Conservation (phyloP, 345 rosid genomes). For the Aegle marmelos region DNA sequence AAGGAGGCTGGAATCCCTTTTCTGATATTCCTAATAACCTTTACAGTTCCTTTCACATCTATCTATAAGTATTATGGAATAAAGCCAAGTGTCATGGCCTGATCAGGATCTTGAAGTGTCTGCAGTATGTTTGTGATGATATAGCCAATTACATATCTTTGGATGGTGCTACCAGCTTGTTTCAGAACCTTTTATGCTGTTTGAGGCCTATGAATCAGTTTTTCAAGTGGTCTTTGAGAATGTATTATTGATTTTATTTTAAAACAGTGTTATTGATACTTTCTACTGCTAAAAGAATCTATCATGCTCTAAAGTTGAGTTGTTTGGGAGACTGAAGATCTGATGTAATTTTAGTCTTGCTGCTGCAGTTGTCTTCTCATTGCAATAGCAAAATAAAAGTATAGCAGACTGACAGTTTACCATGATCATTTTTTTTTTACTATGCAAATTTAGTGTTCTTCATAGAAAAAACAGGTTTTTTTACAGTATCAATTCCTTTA, state of each 20-base stretch:
- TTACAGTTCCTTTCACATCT: background rate
- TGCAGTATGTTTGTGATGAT: background rate
- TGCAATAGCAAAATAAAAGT: no score
- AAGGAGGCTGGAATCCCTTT: slow-evolving; percentile 38
- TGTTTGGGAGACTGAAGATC: no score
- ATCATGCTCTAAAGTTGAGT: no score
- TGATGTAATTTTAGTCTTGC: no score
- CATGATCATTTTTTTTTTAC: no score
- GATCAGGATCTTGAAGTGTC: background rate
- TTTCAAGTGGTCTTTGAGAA: background rate
- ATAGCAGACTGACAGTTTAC: no score
- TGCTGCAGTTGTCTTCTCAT: no score
- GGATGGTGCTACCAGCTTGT: background rate
- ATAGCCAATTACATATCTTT: background rate
- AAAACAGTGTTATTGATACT: no score
- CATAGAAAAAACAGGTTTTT: no score
- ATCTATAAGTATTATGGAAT: background rate
- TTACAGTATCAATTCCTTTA: no score
- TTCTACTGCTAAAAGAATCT: no score
- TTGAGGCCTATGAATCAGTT: background rate
- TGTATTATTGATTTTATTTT: background rate
- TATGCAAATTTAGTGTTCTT: no score
- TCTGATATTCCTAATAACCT: background rate
- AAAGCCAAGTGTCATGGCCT: background rate
- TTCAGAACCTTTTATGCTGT: background rate